A percentile compares a stretch with the other conserved stretches of the same genome.
Conservation (phyloP, 495 filamentous ascomycete species). For the Aspergillus egyptiacus region DNA sequence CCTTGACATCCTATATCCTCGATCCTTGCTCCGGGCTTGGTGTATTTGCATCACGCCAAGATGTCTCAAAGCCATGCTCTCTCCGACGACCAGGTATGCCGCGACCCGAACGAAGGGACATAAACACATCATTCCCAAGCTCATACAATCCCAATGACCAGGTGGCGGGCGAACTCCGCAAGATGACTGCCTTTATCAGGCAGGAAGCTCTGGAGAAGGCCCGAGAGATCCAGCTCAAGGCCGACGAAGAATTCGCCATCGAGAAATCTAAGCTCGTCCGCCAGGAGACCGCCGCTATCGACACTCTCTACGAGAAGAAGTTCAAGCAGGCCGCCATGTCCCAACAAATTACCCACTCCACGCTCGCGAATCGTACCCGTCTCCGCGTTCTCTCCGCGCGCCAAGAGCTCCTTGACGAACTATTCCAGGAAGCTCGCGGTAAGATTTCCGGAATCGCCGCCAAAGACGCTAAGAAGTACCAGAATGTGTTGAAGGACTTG, state of each 20-base stretch:
- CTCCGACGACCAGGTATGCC: constrained; percentile 88
- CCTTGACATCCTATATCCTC: constrained; percentile 15
- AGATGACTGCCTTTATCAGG: constrained; percentile 99
- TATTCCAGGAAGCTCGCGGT: constrained; percentile 73
- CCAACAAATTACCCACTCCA: constrained; percentile 94
- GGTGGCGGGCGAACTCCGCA: constrained; percentile 93
- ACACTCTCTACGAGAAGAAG: constrained; percentile 89
- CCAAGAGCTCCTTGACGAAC: constrained; percentile 85
- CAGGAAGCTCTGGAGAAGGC: constrained; percentile 97
- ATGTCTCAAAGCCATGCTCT: constrained; percentile 93
- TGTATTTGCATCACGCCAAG: constrained; percentile 37
- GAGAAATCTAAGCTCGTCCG: constrained; percentile 98
- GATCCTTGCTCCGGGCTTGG: constrained; percentile 21
- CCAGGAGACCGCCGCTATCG: constrained; percentile 87
- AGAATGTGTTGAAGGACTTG: constrained; percentile 66
- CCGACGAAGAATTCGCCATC: constrained; percentile 96
- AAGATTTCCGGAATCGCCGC: constrained; percentile 56
- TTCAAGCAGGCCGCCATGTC: constrained; percentile 95
- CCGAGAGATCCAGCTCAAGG: constrained; percentile 92
- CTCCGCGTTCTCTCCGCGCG: constrained; percentile 77
- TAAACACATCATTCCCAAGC: constrained; percentile 12
- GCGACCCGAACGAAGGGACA: constrained; percentile 6
- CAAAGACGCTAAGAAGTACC: constrained; percentile 67
- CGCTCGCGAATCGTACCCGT: constrained; percentile 88
- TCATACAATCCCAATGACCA: constrained; percentile 32